Conservation (phyloP, 2,329 filamentous ascomycete genomes). For the Periconia sp. region DNA sequence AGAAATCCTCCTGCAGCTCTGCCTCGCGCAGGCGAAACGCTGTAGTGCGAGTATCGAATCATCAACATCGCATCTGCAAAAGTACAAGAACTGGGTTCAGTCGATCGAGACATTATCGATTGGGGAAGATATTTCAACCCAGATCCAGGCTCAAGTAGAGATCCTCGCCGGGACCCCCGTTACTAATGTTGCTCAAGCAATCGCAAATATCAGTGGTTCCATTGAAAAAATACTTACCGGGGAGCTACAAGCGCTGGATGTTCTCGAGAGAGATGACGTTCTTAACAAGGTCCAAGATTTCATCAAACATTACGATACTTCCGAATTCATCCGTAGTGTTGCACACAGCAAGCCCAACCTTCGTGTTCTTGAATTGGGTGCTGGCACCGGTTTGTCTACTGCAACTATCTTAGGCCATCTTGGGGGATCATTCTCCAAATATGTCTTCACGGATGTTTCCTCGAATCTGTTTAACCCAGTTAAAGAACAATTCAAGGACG, state of each 20-base stretch:
- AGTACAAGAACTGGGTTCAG: slow-evolving; percentile 4
- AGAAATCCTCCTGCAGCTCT: too few relatives aligned
- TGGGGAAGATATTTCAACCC: too few relatives aligned
- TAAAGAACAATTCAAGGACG: slow-evolving; percentile 1
- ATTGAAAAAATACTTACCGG: not conserved
- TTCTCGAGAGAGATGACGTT: not conserved
- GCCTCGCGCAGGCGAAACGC: too few relatives aligned
- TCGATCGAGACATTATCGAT: not conserved
- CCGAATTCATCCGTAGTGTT: not conserved
- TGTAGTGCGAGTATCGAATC: not conserved
- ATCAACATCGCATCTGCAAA: not conserved
- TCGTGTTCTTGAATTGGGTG: slow-evolving; percentile 7
- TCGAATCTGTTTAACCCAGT: not conserved
- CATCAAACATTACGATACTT: not conserved
- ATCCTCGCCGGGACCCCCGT: not conserved
- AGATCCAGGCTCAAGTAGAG: not conserved
- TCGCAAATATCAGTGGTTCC: not conserved
- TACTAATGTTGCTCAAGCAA: not conserved
- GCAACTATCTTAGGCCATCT: slow-evolving; percentile 6
- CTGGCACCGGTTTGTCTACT: slow-evolving; percentile 11
- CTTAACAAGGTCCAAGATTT: not conserved
- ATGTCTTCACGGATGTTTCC: slow-evolving; percentile 1
- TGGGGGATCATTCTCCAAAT: not conserved
- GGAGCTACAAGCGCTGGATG: not conserved
- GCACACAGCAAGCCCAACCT: slow-evolving; percentile 1